Evolutionary conservation across 495 filamentous ascomycete genomes (phyloP), one percentile per base, ranked within the genome.

Genomic region (Penicillium cosmopolitanum): DNA sequence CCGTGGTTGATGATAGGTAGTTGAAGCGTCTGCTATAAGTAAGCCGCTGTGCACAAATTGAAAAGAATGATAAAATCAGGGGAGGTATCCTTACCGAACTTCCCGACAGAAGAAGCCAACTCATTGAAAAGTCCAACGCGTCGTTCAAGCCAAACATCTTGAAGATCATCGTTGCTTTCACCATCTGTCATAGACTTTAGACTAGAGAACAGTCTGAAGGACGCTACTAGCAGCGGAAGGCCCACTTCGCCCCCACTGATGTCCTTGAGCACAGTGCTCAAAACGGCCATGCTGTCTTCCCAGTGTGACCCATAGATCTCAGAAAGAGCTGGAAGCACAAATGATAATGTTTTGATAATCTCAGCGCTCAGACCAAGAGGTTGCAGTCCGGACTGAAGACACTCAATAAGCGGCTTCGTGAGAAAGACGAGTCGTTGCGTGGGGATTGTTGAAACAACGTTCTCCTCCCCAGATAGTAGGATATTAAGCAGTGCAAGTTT

Each of bases 241-340:
- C 73, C 73, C 11, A 75, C 73, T 57, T 84, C 80, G 23, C 77
- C 74, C 0, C 65, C 71, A 19, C 57, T 60, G 0, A 74, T 79
- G 10, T 77, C 75, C 31, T 71, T 73, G 83, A 87, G 89, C 12
- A 85, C 71, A 23, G 73, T 66, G 44, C 79, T 72, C 66, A 91
- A 77, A 34, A 83, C 80, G 9, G 83, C 77, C 38, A 94, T 71
- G 3, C 83, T 72, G 23, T 87, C 80, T 57, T 86, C 80, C 95
- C 95, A 98, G 66, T 95, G 90, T 2, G 86, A 80, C 2, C 93
- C 95, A 67, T 96, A 97, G 7, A 95, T 85, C 42, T 89, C 85
- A 47, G 82, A 80, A 34, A 96, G 84, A 33, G 79, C 79, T 48
- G 90, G 89, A 13, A 97, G 73, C 10, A 96, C 74, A n/a, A 75